A percentile compares a stretch with the other conserved stretches of the same genome.
These are phyloP conservation scores for Ascochyta koolunga DNA, from an alignment of 2,329 filamentous ascomycete species.

Conservation along the genomic window DNA sequence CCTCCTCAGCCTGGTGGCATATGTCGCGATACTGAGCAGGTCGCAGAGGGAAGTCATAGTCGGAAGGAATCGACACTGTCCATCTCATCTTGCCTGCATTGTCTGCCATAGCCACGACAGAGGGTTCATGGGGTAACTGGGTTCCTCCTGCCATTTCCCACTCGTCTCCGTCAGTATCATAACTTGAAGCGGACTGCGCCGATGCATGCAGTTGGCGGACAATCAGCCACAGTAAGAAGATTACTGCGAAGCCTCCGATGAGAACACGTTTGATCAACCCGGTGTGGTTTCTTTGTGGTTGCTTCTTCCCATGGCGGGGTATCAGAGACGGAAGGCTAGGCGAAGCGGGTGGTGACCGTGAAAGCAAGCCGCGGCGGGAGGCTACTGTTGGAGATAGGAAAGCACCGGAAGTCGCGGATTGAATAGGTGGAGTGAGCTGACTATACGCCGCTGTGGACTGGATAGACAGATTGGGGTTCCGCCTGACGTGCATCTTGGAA, in stretches of 20 bases:
- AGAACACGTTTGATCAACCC: constrained; percentile 64
- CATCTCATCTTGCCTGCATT: constrained; percentile 69
- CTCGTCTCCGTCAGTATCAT: constrained; percentile 47
- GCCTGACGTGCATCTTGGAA: constrained; percentile 53
- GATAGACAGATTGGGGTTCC: constrained; percentile 55
- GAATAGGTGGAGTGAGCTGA: constrained; percentile 37
- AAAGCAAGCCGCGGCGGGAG: constrained; percentile 62
- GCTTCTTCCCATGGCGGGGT: constrained; percentile 68
- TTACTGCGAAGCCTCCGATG: constrained; percentile 57
- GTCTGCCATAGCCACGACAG: constrained; percentile 73
- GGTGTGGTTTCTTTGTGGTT: constrained; percentile 58
- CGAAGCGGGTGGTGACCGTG: constrained; percentile 73
- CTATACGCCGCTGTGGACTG: constrained; percentile 48
- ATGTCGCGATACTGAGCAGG: constrained; percentile 72
- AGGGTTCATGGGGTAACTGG: constrained; percentile 72
- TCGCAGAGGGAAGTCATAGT: constrained; percentile 69
- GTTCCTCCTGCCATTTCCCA: constrained; percentile 73
- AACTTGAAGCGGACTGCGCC: constrained; percentile 17
- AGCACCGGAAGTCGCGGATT: constrained; percentile 44
- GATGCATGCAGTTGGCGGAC: constrained; percentile 37
- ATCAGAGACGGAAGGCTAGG: constrained; percentile 72
- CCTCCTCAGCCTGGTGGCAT: constrained; percentile 69
- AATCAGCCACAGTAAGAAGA: constrained; percentile 60
- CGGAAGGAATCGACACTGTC: constrained; percentile 79
- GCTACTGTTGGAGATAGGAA: constrained; percentile 45